Percentiles rank a stretch among this genome's conserved stretches.
Evolutionary conservation across 257 asterid genomes (phyloP).

Genomic region (Solanum clarkiae): DNA sequence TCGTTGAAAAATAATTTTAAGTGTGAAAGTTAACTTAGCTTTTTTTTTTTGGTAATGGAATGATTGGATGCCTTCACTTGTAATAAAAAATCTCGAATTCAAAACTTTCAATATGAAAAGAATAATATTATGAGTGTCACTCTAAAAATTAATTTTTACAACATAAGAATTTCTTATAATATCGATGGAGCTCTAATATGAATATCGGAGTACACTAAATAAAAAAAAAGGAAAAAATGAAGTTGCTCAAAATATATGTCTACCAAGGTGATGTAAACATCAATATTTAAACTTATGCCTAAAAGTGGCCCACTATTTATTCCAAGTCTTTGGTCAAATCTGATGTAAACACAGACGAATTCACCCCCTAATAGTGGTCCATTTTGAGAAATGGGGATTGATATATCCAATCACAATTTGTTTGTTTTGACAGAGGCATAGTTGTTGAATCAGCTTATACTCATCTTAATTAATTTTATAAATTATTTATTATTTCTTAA

Average conservation of each 20-base stretch:
- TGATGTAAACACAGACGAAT: neutral
- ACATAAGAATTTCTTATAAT: accelerated
- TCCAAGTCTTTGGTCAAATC: neutral
- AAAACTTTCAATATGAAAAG: neutral
- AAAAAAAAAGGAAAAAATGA: too few relatives aligned
- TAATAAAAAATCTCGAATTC: neutral
- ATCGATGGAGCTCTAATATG: accelerated
- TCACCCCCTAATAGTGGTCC: neutral
- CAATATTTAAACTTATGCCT: neutral
- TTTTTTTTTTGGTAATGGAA: neutral
- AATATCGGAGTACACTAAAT: accelerated
- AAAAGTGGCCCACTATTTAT: neutral
- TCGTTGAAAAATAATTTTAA: neutral
- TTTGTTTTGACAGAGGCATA: neutral
- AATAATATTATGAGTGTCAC: accelerated
- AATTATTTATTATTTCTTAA: accelerated
- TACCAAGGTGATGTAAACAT: neutral
- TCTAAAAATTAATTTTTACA: neutral
- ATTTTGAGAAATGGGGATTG: neutral
- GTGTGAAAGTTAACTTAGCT: too few relatives aligned
- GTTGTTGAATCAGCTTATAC: too few relatives aligned
- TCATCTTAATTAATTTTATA: neutral
- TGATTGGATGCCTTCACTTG: neutral
- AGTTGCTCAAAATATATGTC: neutral
- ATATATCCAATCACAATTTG: neutral